Conservation (phyloP, 306 rosid species). For the Lathyrus sativus region DNA sequence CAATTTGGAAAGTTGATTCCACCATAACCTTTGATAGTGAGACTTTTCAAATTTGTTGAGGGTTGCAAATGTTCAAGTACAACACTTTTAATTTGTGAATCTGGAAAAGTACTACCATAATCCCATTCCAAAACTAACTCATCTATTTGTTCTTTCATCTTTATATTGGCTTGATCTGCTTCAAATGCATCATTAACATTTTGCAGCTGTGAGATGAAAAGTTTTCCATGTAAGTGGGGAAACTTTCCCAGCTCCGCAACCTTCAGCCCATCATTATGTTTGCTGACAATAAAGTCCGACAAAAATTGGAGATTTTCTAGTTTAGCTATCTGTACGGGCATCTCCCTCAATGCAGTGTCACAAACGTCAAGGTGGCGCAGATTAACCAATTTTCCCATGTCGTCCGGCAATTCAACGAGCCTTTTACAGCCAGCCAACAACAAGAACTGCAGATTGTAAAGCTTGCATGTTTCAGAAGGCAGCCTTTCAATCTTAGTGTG, state of each 20-base stretch:
- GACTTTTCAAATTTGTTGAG: too few relatives aligned
- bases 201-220: conserved; percentile 14
- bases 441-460: conserved; percentile 35
- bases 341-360: neutral
- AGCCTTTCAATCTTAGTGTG: neutral
- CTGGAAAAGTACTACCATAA: too few relatives aligned
- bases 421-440: neutral
- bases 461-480: conserved; percentile 9
- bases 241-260: conserved; percentile 3
- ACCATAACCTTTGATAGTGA: too few relatives aligned
- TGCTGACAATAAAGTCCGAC: neutral
- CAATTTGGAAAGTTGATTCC: too few relatives aligned
- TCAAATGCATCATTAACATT: conserved; percentile 13
- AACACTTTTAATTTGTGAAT: neutral
- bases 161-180: neutral
- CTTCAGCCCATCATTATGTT: neutral
- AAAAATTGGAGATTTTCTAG: neutral
- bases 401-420: neutral
- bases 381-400: conserved; percentile 3
- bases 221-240: conserved; percentile 12
- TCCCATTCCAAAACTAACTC: conserved; percentile 19
- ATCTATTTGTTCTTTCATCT: neutral
- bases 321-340: conserved; percentile 6
- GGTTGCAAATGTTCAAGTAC: too few relatives aligned
- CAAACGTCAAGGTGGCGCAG: conserved; percentile 10